Evolutionary conservation across 306 rosid genomes (phyloP).

Genomic region (Lupinus albus): DNA sequence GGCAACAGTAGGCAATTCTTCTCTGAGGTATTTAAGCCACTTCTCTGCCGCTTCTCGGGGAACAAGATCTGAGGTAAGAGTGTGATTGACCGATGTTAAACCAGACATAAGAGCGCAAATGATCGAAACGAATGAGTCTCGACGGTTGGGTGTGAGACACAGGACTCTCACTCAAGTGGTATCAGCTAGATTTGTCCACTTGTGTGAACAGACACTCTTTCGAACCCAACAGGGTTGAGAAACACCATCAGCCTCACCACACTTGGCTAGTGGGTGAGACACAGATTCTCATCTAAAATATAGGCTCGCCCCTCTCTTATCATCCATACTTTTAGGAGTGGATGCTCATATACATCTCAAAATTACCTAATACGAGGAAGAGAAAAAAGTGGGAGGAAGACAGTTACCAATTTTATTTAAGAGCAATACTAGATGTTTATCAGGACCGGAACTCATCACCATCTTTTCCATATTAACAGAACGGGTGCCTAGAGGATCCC

Average conservation of each 20-base stretch:
- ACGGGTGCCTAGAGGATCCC: slow-evolving; percentile 97
- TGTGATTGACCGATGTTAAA: background rate
- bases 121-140: background rate
- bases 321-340: background rate
- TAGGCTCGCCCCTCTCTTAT: background rate
- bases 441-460: slow-evolving; percentile 79
- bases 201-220: too few species aligned
- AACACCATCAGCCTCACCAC: background rate
- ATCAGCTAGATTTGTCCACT: too few species aligned
- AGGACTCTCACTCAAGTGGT: background rate
- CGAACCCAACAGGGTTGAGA: background rate
- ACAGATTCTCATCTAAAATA: background rate
- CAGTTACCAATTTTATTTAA: slow-evolving; percentile 85
- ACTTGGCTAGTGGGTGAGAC: background rate
- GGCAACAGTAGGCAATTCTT: slow-evolving; percentile 96
- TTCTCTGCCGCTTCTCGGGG: slow-evolving; percentile 91
- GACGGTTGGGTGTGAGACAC: background rate
- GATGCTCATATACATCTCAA: background rate
- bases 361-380: background rate
- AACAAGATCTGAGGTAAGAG: slow-evolving; percentile 67
- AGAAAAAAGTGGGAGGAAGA: background rate
- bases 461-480: slow-evolving; percentile 81
- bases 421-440: slow-evolving; percentile 84
- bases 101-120: slow-evolving; percentile 1
- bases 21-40: slow-evolving; percentile 94